Percentiles rank a stretch among this genome's conserved stretches.
phyloP scores from a whole-genome alignment of 345 rosid genomes.

The Stellera chamaejasme region DNA sequence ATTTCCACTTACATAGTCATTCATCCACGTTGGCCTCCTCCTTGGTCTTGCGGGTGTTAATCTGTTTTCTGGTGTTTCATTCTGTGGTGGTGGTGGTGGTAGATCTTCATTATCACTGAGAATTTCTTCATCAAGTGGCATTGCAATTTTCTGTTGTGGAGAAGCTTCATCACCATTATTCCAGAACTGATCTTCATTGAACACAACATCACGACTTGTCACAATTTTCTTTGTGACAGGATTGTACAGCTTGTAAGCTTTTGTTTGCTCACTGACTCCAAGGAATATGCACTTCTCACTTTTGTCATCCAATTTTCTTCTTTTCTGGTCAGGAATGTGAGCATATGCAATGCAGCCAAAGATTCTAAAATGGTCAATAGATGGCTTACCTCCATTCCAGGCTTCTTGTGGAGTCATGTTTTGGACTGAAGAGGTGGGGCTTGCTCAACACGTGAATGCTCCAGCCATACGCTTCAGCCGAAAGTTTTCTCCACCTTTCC shows the following conservation, averaged over 20 bases:
- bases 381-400: too few species aligned
- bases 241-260: neutral
- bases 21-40: neutral
- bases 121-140: too few species aligned
- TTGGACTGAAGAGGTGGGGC: neutral
- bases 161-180: too few species aligned
- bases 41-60: neutral
- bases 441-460: neutral
- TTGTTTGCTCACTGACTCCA: neutral
- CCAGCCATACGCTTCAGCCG: neutral
- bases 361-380: too few species aligned
- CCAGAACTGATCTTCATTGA: too few species aligned
- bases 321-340: neutral
- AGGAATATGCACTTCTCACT: neutral
- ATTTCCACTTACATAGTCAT: neutral
- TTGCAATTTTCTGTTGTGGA: too few species aligned
- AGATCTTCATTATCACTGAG: too few species aligned
- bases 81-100: too few species aligned
- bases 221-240: too few species aligned
- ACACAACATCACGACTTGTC: too few species aligned
- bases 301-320: neutral
- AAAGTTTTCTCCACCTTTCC: neutral
- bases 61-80: neutral
- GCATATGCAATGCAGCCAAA: too few species aligned
- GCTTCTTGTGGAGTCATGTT: neutral